Evolutionary conservation across 305 asterid species (phyloP).

Genomic region (Fraxinus greggii): DNA sequence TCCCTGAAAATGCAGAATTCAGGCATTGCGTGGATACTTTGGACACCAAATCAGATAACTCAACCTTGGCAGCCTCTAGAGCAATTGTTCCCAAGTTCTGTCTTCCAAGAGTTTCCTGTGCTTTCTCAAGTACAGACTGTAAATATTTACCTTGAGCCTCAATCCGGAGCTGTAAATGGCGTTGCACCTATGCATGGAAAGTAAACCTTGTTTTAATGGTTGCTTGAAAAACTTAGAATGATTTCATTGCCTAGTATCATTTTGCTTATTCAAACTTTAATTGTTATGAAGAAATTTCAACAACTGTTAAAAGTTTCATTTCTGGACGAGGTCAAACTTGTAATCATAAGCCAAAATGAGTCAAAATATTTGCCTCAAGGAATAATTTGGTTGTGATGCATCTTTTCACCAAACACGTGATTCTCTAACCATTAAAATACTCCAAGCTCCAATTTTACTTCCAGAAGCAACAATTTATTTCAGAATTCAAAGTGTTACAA

Average conservation of each 20-base stretch:
- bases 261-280: neutral
- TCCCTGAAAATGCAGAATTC: constrained; percentile 61
- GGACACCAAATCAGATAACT: constrained; percentile 71
- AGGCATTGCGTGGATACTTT: constrained; percentile 81
- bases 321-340: neutral
- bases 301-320: neutral
- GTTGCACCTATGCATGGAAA: constrained; percentile 67
- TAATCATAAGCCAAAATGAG: neutral
- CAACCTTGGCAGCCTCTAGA: constrained; percentile 79
- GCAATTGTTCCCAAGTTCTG: constrained; percentile 66
- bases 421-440: neutral
- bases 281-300: neutral
- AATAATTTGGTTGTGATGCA: neutral
- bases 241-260: neutral
- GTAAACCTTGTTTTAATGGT: constrained; percentile 21
- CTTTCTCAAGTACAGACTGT: constrained; percentile 86
- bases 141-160: constrained; percentile 95
- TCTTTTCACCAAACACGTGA: neutral
- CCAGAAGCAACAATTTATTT: neutral
- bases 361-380: neutral
- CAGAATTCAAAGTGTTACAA: neutral
- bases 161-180: constrained; percentile 82
- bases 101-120: constrained; percentile 86
- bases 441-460: constrained; percentile 16
- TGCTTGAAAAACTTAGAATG: neutral